Evolutionary conservation across 345 rosid species (phyloP).

Genomic region (Erucastrum elatum): DNA sequence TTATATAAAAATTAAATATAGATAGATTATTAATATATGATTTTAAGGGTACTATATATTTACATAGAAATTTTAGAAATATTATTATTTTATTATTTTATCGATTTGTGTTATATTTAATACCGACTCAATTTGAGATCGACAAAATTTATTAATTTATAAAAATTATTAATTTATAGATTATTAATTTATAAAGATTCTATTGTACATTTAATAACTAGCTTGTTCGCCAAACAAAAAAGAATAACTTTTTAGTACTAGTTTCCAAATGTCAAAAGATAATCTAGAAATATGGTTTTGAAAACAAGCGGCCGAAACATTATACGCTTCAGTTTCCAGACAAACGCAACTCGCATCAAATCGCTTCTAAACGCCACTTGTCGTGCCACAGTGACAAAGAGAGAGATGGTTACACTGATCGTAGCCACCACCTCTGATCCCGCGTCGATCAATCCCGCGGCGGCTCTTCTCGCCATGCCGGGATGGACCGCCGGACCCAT

Average conservation of each 20-base stretch:
- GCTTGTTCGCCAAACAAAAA: conserved; percentile 16
- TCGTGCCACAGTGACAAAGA: conserved; percentile 22
- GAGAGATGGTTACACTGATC: conserved; percentile 65
- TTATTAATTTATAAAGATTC: no score
- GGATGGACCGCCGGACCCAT: conserved; percentile 59
- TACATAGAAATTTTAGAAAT: no score
- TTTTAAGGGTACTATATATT: no score
- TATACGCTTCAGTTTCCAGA: conserved; percentile 1
- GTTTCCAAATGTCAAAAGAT: not conserved
- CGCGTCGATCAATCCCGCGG: conserved; percentile 89
- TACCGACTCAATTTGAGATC: no score
- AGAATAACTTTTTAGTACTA: not conserved
- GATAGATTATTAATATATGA: no score
- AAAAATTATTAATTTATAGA: no score
- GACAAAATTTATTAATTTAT: no score
- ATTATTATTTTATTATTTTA: no score
- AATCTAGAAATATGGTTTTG: conserved; percentile 15
- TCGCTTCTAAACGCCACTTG: conserved; percentile 29
- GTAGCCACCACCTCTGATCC: conserved; percentile 83
- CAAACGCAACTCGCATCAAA: conserved; percentile 24
- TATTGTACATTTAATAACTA: not conserved
- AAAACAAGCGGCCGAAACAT: conserved; percentile 22
- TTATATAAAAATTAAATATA: no score
- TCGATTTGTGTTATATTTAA: no score
- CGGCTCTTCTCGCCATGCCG: conserved; percentile 67